These are phyloP conservation scores for Suillus subaureus DNA, from an alignment of 768 basidiomycete species.

Conservation along the genomic window DNA sequence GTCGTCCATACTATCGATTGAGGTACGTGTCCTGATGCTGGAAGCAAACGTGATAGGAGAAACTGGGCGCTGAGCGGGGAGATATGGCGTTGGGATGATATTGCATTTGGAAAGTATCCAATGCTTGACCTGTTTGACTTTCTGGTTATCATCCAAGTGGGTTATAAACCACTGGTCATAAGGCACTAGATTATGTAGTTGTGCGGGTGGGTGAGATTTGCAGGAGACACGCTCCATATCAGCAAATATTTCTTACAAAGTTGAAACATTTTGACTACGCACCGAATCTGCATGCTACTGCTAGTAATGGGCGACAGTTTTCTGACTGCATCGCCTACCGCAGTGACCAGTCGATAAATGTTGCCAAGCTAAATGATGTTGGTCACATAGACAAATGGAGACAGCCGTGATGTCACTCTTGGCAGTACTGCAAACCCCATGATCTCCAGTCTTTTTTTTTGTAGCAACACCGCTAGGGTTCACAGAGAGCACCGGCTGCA, in stretches of 20 bases:
- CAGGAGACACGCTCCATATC: constrained; percentile 1
- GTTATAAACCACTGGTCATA: constrained; percentile 82
- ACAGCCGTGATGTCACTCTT: constrained; percentile 2
- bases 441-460: not conserved
- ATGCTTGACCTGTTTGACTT: constrained; percentile 62
- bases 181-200: constrained; percentile 46
- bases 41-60: constrained; percentile 73
- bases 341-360: not conserved
- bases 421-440: not conserved
- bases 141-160: constrained; percentile 61
- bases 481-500: not conserved
- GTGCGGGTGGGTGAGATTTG: not conserved
- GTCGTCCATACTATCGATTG: constrained; percentile 28
- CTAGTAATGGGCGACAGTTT: constrained; percentile 30
- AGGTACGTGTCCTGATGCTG: constrained; percentile 15
- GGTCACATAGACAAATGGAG: constrained; percentile 4
- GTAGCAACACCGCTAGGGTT: not conserved
- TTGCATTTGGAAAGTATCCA: constrained; percentile 63
- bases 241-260: not conserved
- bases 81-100: constrained; percentile 34
- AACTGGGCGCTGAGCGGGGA: constrained; percentile 44
- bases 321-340: constrained; percentile 13
- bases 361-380: not conserved
- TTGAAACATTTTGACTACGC: constrained; percentile 25
- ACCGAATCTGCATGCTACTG: constrained; percentile 62